Base-by-base conservation (phyloP, 768 basidiomycete genomes). In the Tylopilus subfusipes region DNA sequence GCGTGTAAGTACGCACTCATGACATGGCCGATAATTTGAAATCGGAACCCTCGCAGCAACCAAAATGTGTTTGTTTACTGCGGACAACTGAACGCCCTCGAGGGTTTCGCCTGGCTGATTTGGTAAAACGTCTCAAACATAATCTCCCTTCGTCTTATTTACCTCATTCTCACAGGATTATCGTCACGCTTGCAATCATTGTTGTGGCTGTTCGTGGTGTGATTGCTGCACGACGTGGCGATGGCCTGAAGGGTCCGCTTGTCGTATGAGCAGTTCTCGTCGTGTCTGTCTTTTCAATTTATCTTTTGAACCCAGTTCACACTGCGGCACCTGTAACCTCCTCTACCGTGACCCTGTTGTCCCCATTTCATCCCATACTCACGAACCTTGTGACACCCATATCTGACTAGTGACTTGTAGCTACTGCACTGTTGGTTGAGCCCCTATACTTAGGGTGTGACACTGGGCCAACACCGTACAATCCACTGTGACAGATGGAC, bases 21-120 rank as follows among this genome's bases (percentile, higher is more conserved):
- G 11, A 25, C 16, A 9, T 24, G n/a, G n/a, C 33, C 7, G 38
- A 36, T 31, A 18, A 19, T 34, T 38, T 50, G 12, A 38, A 42
- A 48, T 48, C 31, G 45, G 22, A 56, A 12, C 19, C 42, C 47
- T 21, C 14, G 13, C 46, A 73, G 74, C 46, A 78, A 73, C 16
- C 73, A 82, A 59, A 68, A 68, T 13, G 58, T 66, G 13, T 80
- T 82, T 57, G 71, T 75, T 13, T 90, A 90, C 56, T 93, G 90
- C 63, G 81, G 80, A 27, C 90, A 92, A 62, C 72, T 91, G 31
- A 90, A 90, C 50, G 88, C 90, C 5, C 69, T 87, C 2, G 80
- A 85, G 63, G 89, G 73, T 19, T 90, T 91, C 62, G 82, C 86
- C 9, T 92, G 90, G 89, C 63, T 86, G 14, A 78, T 81, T 59